These are phyloP conservation scores for Kentomonas sorsogonicus DNA, from an alignment of 208 protist species.

Conservation along the genomic window DNA sequence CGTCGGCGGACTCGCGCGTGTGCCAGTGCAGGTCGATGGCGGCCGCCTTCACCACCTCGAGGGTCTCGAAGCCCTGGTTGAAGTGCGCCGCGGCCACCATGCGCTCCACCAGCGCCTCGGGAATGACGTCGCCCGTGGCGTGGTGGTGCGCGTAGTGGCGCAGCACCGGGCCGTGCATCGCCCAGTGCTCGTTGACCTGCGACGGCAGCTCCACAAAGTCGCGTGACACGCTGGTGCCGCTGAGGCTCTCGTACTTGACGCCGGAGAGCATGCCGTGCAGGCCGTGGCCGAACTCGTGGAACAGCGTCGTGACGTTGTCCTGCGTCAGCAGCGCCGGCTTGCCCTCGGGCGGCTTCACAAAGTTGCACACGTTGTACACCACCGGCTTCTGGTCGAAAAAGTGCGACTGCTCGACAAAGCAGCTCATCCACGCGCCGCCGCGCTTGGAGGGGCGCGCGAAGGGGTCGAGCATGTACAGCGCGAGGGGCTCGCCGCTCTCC, in stretches of 20 bases:
- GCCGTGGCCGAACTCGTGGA: constrained; percentile 63
- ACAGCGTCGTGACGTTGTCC: constrained; percentile 51
- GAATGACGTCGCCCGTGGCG: constrained; percentile 49
- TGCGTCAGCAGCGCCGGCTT: constrained; percentile 57
- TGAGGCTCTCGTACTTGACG: constrained; percentile 26
- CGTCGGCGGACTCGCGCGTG: no score
- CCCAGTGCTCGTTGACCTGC: constrained; percentile 83
- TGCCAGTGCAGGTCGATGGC: constrained; percentile 63
- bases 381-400: constrained; percentile 34
- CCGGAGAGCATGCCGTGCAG: constrained; percentile 74
- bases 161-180: constrained; percentile 42
- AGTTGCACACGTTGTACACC: constrained; percentile 51
- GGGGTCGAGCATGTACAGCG: constrained; percentile 45
- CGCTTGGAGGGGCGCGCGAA: constrained; percentile 49
- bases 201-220: constrained; percentile 81
- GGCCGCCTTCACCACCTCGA: constrained; percentile 51
- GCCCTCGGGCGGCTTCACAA: constrained; percentile 35
- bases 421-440: constrained; percentile 54
- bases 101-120: constrained; percentile 39
- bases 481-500: constrained; percentile 20
- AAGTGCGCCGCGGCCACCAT: constrained; percentile 30
- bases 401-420: constrained; percentile 30
- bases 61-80: constrained; percentile 32
- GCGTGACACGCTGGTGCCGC: constrained; percentile 59
- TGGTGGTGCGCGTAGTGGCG: constrained; percentile 52